Percentiles rank a stretch among this genome's conserved stretches.
phyloP scores from a whole-genome alignment of 192 early-diverging fungal genomes.

The Backusella australiensis region DNA sequence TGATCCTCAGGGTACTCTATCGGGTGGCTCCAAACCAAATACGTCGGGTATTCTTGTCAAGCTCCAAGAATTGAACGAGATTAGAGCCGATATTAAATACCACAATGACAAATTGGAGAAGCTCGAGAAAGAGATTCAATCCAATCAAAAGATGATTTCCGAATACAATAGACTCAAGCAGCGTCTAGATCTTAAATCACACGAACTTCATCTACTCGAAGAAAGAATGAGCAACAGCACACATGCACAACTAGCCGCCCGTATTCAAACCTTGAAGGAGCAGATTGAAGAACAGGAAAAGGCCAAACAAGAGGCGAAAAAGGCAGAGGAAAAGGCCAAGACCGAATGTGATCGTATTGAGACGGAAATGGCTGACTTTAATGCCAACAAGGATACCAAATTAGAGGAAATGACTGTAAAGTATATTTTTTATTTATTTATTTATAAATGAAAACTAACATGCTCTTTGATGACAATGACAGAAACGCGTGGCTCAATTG shows the following conservation, averaged over 20 bases:
- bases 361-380: constrained; percentile 88
- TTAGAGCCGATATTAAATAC: constrained; percentile 49
- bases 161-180: constrained; percentile 61
- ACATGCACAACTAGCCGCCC: constrained; percentile 47
- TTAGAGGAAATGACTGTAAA: constrained; percentile 74
- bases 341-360: constrained; percentile 64
- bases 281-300: constrained; percentile 49
- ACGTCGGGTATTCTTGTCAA: constrained; percentile 72
- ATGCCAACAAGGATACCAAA: constrained; percentile 85
- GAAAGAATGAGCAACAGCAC: constrained; percentile 76
- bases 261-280: constrained; percentile 51
- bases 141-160: constrained; percentile 50
- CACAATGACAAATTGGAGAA: constrained; percentile 49
- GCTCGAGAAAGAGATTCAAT: constrained; percentile 54
- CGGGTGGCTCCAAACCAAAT: constrained; percentile 83
- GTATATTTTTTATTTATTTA: too few species aligned
- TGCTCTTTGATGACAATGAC: neutral
- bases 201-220: constrained; percentile 76
- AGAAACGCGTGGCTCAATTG: constrained; percentile 63
- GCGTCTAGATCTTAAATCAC: constrained; percentile 69
- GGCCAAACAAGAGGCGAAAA: constrained; percentile 39
- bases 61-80: constrained; percentile 69
- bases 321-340: constrained; percentile 47
- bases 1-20: constrained; percentile 90
- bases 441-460: constrained; percentile 8